These are phyloP conservation scores for Termitomyces sp. DNA, from an alignment of 768 basidiomycete genomes.

Conservation along the genomic window DNA sequence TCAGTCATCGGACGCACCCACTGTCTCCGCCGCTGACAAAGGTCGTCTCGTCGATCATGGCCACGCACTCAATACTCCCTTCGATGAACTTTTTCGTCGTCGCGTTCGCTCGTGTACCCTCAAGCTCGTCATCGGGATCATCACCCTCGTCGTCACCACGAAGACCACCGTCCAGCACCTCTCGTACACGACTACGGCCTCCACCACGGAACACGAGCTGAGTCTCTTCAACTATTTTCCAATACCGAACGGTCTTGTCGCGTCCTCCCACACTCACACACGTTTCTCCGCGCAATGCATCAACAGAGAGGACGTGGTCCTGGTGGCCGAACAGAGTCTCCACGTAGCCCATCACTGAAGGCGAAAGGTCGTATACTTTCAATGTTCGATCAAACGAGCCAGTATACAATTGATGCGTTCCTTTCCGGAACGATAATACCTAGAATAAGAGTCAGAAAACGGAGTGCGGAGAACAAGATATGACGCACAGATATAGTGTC, in stretches of 20 bases:
- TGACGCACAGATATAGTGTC: conserved; percentile 31
- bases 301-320: conserved; percentile 74
- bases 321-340: conserved; percentile 98
- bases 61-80: conserved; percentile 87
- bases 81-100: conserved; percentile 62
- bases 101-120: conserved; percentile 22
- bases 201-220: conserved; percentile 97
- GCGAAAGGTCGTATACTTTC: conserved; percentile 75
- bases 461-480: background rate
- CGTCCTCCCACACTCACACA: conserved; percentile 85
- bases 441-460: conserved; percentile 21
- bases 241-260: conserved; percentile 89
- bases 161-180: conserved; percentile 75
- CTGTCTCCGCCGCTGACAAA: conserved; percentile 95
- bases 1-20: conserved; percentile 55
- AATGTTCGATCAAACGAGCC: conserved; percentile 84
- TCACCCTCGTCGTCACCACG: conserved; percentile 57
- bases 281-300: conserved; percentile 77
- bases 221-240: conserved; percentile 94
- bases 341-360: conserved; percentile 81
- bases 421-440: conserved; percentile 74
- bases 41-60: conserved; percentile 92
- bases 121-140: conserved; percentile 22
- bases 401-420: conserved; percentile 68
- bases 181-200: conserved; percentile 73